A percentile compares a stretch with the other conserved stretches of the same genome.
Conservation (phyloP, 306 rosid genomes). For the Lagenaria siceraria region DNA sequence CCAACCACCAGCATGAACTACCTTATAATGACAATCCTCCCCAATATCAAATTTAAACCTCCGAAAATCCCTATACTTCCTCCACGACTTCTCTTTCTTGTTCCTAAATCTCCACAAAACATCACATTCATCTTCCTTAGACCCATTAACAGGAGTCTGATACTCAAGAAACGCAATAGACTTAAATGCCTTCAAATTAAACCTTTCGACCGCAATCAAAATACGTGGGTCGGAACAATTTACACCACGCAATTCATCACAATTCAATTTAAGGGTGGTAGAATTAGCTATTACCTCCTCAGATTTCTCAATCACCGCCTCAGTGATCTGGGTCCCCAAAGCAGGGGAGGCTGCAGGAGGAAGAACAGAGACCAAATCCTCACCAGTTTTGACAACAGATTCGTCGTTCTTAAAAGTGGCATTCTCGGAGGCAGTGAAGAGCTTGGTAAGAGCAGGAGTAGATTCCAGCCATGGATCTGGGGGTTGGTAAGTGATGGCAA, state of each 20-base stretch:
- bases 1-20: constrained; percentile 67
- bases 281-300: constrained; percentile 33
- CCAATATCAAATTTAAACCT: constrained; percentile 41
- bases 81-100: constrained; percentile 86
- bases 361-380: constrained; percentile 36
- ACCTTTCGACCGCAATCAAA: constrained; percentile 52
- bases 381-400: constrained; percentile 72
- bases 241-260: constrained; percentile 24
- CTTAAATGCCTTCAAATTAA: constrained; percentile 59
- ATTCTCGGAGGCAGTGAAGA: constrained; percentile 62
- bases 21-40: constrained; percentile 56
- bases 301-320: constrained; percentile 35
- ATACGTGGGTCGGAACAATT: constrained; percentile 80
- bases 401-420: constrained; percentile 76
- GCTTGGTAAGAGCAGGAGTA: constrained; percentile 74
- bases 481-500: constrained; percentile 93
- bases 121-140: constrained; percentile 68
- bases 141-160: constrained; percentile 60
- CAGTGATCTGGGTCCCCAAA: constrained; percentile 27
- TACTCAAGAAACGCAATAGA: constrained; percentile 67
- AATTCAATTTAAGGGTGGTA: constrained; percentile 13
- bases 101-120: constrained; percentile 83
- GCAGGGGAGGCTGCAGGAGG: constrained; percentile 24
- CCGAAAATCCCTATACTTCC: constrained; percentile 90
- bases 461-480: constrained; percentile 98